Percentiles rank a stretch among this genome's conserved stretches.
These are phyloP conservation scores for Cyclostephanos tholiformis DNA, from an alignment of 108 stramenopile species.

Conservation along the genomic window DNA sequence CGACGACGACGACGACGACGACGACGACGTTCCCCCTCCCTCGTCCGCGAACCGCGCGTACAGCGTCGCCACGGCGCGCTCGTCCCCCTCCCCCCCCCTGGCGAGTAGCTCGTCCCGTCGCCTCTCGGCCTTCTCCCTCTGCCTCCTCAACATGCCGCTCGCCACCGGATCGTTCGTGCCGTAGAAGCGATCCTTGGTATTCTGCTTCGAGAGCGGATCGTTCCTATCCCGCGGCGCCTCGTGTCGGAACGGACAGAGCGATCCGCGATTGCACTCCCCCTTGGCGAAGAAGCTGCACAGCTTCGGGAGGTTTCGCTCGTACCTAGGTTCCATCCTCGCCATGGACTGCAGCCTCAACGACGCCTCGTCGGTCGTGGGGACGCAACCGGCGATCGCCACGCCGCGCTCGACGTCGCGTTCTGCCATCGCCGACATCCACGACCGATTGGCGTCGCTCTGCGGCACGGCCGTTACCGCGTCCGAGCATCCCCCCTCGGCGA, in stretches of 20 bases:
- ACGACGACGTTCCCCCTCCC: background rate
- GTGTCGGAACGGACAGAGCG: conserved; percentile 96
- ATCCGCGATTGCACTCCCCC: conserved; percentile 95
- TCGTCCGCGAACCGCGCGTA: conserved; percentile 82
- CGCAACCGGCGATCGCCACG: conserved; percentile 46
- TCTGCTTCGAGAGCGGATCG: conserved; percentile 91
- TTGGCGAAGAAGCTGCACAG: conserved; percentile 94
- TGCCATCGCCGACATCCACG: conserved; percentile 85
- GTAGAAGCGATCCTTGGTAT: conserved; percentile 94
- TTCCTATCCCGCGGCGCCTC: conserved; percentile 94
- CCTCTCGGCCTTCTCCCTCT: conserved; percentile 53
- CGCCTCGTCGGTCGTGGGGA: conserved; percentile 63
- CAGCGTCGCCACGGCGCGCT: conserved; percentile 70
- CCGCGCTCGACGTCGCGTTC: conserved; percentile 78
- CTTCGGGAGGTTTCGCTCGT: conserved; percentile 95
- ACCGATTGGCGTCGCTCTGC: conserved; percentile 85
- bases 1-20: no score
- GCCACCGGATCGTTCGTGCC: conserved; percentile 94
- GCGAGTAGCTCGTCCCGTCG: conserved; percentile 62
- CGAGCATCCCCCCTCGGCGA: conserved; percentile 73
- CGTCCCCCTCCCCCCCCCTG: conserved; percentile 72
- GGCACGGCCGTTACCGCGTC: conserved; percentile 73
- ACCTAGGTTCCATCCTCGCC: conserved; percentile 93
- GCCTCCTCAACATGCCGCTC: conserved; percentile 74
- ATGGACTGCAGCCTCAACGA: conserved; percentile 84